Evolutionary conservation across 495 filamentous ascomycete genomes (phyloP), one percentile per base, ranked within the genome.

Genomic region (Neurospora sublineolata): DNA sequence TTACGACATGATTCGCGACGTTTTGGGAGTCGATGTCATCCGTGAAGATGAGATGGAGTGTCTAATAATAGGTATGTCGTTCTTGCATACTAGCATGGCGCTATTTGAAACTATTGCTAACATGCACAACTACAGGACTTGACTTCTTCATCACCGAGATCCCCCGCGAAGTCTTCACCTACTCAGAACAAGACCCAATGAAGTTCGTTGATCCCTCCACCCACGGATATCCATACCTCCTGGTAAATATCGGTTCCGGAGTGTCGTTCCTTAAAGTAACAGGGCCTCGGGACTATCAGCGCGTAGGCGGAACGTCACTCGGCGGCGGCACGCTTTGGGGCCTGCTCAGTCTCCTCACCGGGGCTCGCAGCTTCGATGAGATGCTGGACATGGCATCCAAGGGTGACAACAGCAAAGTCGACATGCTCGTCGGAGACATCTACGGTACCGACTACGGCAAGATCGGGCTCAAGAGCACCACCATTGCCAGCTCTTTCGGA

Each of bases 111-210:
- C 16, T 10, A 5, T 30, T 37, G 42, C 16, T 70, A 68, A 39
- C 9, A 36, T 37, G 67, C n/a, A 20, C 7, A 69, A 68, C 37
- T 69, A 27, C 30, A 72, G 68, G 94, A 30, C 89, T 99, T 39
- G 96, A 99, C 80, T 99, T 98, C 83, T 98, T 99, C 84, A 97
- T 98, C 75, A 97, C 90, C 71, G 94, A 98, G 77, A 98, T 98
- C 74, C 96, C 95, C 68, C 87, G 89, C 76, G 95, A 99, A 82
- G 94, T 99, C 36, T 99, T 99, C 77, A 97, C 93, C 23, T 98
- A 98, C 81, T 93, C 89, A 75, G 95, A 97, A 79, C 82, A 85
- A 16, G 86, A 95, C 72, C 93, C 94, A 18, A 96, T 96, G 90
- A 87, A 91, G 72, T 97, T 94, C 78, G 87, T 90, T 72, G 85